Percentiles rank a stretch among this genome's conserved stretches.
Evolutionary conservation across 1,284 basidiomycete species (phyloP).

Genomic region (Cryptococcus hybrid): DNA sequence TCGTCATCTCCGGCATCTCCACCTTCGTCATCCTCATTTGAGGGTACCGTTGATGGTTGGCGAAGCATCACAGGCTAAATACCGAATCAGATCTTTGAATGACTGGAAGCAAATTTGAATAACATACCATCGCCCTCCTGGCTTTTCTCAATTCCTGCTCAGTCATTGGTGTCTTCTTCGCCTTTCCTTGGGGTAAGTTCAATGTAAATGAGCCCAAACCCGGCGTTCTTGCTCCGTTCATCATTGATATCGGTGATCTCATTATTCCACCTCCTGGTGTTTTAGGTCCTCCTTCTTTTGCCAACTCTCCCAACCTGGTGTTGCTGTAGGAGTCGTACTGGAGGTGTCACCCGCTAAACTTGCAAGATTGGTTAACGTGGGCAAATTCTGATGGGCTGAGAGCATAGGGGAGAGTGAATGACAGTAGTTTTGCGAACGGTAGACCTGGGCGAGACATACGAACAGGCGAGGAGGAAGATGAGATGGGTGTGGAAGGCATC

Average conservation of each 20-base stretch:
- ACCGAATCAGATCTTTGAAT: too few relatives aligned
- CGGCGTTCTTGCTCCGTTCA: neutral
- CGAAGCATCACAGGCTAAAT: slow-evolving; percentile 3
- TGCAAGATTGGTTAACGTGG: slow-evolving; percentile 28
- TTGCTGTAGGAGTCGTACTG: neutral
- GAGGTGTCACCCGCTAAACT: slow-evolving; percentile 15
- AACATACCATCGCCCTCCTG: slow-evolving; percentile 45
- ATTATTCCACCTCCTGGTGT: slow-evolving; percentile 24
- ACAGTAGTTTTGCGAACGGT: slow-evolving; percentile 27
- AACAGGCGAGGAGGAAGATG: neutral
- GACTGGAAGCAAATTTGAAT: neutral
- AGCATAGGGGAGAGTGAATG: slow-evolving; percentile 49
- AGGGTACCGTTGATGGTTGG: slow-evolving; percentile 30
- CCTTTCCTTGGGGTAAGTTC: slow-evolving; percentile 7
- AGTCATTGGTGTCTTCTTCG: slow-evolving; percentile 20
- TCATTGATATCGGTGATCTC: neutral
- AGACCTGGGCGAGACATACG: slow-evolving; percentile 15
- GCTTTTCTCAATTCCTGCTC: slow-evolving; percentile 44
- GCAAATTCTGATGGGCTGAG: slow-evolving; percentile 48
- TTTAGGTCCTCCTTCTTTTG: slow-evolving; percentile 33
- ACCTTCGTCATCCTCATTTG: slow-evolving; percentile 21
- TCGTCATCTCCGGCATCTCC: slow-evolving; percentile 33
- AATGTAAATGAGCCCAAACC: slow-evolving; percentile 15
- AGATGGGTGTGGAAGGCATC: neutral
- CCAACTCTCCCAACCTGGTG: slow-evolving; percentile 37